Evolutionary conservation across 164 flowering plant species (phyloP).

Genomic region (Piper betle): DNA sequence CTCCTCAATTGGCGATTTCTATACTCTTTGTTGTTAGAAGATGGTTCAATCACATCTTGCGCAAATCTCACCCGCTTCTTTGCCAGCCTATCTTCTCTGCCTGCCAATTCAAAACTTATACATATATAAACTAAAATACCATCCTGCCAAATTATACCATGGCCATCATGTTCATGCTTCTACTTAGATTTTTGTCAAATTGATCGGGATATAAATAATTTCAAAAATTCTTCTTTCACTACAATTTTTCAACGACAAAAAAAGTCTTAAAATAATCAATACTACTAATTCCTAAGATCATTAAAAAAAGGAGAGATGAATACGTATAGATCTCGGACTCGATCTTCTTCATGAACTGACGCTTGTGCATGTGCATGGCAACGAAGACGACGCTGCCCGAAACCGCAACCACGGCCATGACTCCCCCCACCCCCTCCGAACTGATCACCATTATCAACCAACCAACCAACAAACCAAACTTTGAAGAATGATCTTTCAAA

Average conservation of each 20-base stretch:
- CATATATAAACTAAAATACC: too few relatives aligned
- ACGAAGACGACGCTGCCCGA: constrained; percentile 66
- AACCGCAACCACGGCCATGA: constrained; percentile 69
- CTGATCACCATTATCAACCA: constrained; percentile 23
- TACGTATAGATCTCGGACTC: constrained; percentile 35
- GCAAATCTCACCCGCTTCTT: constrained; percentile 55
- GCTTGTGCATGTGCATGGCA: constrained; percentile 50
- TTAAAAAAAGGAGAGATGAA: neutral
- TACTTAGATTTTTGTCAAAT: too few relatives aligned
- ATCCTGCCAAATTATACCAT: too few relatives aligned
- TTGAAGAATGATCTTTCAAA: too few relatives aligned
- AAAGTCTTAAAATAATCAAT: too few relatives aligned
- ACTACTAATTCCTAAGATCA: too few relatives aligned
- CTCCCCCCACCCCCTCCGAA: constrained; percentile 32
- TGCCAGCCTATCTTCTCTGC: constrained; percentile 7
- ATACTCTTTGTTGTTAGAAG: constrained; percentile 24
- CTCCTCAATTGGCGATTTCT: constrained; percentile 6
- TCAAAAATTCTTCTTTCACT: too few relatives aligned
- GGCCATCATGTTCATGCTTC: too few relatives aligned
- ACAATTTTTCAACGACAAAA: too few relatives aligned
- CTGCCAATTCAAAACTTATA: too few relatives aligned
- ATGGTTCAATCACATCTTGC: constrained; percentile 29
- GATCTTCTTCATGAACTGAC: constrained; percentile 58
- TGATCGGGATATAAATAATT: too few relatives aligned
- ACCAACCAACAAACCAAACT: too few relatives aligned